phyloP scores from a whole-genome alignment of 1,284 basidiomycete species.

The Puccinia sorghi region DNA sequence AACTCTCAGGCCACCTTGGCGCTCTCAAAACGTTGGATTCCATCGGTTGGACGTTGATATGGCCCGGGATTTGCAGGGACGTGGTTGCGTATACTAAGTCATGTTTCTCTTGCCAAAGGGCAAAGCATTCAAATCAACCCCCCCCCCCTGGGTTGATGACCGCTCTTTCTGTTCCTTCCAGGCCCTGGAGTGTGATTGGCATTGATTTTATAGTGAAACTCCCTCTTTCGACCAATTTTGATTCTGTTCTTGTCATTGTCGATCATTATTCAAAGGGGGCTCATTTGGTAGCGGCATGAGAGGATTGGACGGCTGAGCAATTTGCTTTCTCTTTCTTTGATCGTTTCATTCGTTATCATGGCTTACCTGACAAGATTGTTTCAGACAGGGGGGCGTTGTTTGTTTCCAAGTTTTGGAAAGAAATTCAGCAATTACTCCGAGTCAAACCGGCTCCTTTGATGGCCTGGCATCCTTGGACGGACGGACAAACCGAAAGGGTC shows the following conservation, averaged over 20 bases:
- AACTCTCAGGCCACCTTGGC: background rate
- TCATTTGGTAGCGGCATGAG: background rate
- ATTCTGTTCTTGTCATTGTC: slow-evolving; percentile 3
- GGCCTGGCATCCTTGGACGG: slow-evolving; percentile 33
- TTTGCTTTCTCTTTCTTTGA: background rate
- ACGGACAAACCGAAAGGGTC: slow-evolving; percentile 19
- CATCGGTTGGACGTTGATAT: background rate
- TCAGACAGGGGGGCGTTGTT: slow-evolving; percentile 16
- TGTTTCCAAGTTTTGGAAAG: slow-evolving; percentile 19
- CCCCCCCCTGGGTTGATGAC: background rate
- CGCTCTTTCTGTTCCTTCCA: background rate
- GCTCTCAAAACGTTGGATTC: slow-evolving; percentile 1
- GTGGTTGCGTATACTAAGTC: background rate
- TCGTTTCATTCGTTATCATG: slow-evolving; percentile 9
- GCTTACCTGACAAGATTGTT: background rate
- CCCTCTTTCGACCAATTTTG: background rate
- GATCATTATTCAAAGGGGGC: slow-evolving; percentile 9
- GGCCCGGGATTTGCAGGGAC: background rate
- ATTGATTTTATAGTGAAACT: slow-evolving; percentile 13
- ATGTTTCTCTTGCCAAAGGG: slow-evolving; percentile 2
- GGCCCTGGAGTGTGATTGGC: slow-evolving; percentile 5
- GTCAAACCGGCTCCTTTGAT: slow-evolving; percentile 24
- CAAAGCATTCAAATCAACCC: slow-evolving; percentile 6
- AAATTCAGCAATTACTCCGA: background rate
- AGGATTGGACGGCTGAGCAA: background rate